phyloP scores from a whole-genome alignment of 164 flowering plant genomes.

The Saururus chinensis region DNA sequence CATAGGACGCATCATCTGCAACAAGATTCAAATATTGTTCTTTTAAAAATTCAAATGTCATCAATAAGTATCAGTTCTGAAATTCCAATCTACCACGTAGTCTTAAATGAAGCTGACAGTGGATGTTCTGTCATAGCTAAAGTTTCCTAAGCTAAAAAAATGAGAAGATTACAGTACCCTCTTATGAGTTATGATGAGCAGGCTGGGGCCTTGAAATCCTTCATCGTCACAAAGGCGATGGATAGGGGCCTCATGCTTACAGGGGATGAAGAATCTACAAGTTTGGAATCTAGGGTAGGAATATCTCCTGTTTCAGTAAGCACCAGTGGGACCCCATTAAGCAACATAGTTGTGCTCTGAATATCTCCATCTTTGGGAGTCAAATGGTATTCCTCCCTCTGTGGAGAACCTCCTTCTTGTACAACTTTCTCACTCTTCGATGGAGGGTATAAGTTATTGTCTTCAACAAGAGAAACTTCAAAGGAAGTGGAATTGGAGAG shows the following conservation, averaged over 20 bases:
- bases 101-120: no score
- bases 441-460: constrained; percentile 19
- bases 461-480: constrained; percentile 16
- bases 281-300: constrained; percentile 7
- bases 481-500: constrained; percentile 36
- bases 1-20: no score
- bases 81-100: no score
- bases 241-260: constrained; percentile 3
- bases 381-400: constrained; percentile 47
- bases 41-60: no score
- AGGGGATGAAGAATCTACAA: constrained; percentile 2
- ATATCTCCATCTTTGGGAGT: constrained; percentile 41
- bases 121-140: no score
- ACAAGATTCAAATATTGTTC: no score
- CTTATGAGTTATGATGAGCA: no score
- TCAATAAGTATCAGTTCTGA: no score
- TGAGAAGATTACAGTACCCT: no score
- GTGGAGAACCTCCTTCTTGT: constrained; percentile 1
- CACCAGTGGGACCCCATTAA: constrained; percentile 28
- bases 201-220: constrained; percentile 10
- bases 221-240: constrained; percentile 8
- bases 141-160: no score
- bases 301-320: constrained; percentile 7
- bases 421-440: not conserved
- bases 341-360: constrained; percentile 29